These are phyloP conservation scores for Linum trigynum DNA, from an alignment of 345 rosid species.

Conservation along the genomic window DNA sequence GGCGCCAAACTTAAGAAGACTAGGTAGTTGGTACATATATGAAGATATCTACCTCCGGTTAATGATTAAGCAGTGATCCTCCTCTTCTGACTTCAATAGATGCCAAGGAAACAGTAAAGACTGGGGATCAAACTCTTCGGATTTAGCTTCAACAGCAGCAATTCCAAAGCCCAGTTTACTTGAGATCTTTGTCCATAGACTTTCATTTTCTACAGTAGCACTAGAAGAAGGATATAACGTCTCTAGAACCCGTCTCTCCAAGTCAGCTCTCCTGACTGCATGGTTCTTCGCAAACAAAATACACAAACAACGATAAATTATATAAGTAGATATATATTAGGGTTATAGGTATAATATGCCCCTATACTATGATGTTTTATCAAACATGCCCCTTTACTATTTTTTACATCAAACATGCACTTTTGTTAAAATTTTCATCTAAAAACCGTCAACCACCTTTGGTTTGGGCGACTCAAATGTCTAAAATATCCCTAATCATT, in stretches of 20 bases:
- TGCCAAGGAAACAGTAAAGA: constrained; percentile 79
- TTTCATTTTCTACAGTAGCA: constrained; percentile 29
- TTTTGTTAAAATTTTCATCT: no score
- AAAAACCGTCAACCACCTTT: no score
- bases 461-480: no score
- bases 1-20: no score
- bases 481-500: no score
- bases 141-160: constrained; percentile 28
- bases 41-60: constrained; percentile 42
- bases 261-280: constrained; percentile 84
- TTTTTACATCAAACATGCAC: no score
- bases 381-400: no score
- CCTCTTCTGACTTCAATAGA: constrained; percentile 44
- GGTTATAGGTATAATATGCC: no score
- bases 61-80: constrained; percentile 38
- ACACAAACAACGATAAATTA: constrained; percentile 2
- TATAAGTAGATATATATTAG: background rate
- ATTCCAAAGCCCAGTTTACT: constrained; percentile 46
- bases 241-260: constrained; percentile 68
- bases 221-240: constrained; percentile 62
- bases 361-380: no score
- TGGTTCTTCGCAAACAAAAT: constrained; percentile 49
- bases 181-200: constrained; percentile 63
- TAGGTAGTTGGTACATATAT: no score
- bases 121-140: constrained; percentile 39